phyloP scores from a whole-genome alignment of 2,329 filamentous ascomycete species.

The Fusarium nurragi region DNA sequence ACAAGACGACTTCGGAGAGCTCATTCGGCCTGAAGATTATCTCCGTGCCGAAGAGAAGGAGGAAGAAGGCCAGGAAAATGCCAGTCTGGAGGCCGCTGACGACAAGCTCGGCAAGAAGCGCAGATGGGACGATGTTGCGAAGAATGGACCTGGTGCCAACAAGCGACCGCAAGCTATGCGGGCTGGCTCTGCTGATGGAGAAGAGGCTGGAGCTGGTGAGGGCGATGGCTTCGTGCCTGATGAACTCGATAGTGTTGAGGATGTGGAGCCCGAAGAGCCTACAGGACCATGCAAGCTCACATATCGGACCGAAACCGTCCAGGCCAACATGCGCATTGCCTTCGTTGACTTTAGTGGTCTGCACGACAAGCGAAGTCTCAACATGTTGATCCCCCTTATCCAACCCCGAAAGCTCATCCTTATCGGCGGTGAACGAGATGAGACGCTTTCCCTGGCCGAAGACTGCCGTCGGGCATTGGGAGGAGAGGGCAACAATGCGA shows the following conservation, averaged over 20 bases:
- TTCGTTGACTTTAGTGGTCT: conserved; percentile 93
- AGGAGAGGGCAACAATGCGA: conserved; percentile 11
- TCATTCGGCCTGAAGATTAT: conserved; percentile 94
- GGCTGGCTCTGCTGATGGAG: conserved; percentile 58
- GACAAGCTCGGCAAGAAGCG: conserved; percentile 87
- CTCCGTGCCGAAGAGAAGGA: conserved; percentile 92
- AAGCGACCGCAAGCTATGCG: conserved; percentile 67
- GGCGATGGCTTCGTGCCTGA: conserved; percentile 57
- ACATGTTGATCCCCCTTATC: conserved; percentile 94
- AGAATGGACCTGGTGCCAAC: conserved; percentile 53
- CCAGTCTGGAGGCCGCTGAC: conserved; percentile 55
- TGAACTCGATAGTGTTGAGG: conserved; percentile 68
- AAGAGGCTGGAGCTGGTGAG: conserved; percentile 48
- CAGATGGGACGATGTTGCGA: conserved; percentile 82
- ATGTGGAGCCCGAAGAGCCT: conserved; percentile 60
- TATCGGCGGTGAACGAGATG: conserved; percentile 80
- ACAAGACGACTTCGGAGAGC: conserved; percentile 90
- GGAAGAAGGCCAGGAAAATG: conserved; percentile 69
- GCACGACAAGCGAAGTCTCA: conserved; percentile 91
- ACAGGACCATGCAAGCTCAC: conserved; percentile 79
- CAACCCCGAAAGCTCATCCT: conserved; percentile 94
- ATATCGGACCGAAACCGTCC: conserved; percentile 69
- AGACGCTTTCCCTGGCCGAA: conserved; percentile 80
- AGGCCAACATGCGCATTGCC: conserved; percentile 78
- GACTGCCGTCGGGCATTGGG: conserved; percentile 77